A percentile compares a stretch with the other conserved stretches of the same genome.
These are phyloP conservation scores for Aquilaria malaccensis DNA, from an alignment of 345 rosid species.

Conservation along the genomic window DNA sequence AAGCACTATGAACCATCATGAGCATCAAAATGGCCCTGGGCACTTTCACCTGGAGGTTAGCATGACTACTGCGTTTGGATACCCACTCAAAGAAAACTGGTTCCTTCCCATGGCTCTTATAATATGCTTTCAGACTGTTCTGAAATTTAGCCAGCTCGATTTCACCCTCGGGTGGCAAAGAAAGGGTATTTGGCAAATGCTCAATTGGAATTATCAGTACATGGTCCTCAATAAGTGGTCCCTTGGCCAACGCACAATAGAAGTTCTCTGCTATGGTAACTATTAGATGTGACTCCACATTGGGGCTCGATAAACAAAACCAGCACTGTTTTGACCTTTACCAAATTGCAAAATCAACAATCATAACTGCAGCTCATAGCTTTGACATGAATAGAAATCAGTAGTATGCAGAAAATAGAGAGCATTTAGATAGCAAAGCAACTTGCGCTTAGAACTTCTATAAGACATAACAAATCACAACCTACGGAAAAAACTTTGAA, in stretches of 20 bases:
- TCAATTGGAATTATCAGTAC: constrained; percentile 63
- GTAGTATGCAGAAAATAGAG: background rate
- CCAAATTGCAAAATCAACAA: constrained; percentile 17
- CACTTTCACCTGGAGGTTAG: constrained; percentile 75
- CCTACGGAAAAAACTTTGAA: too few species aligned
- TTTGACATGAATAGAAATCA: background rate
- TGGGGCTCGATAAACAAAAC: constrained; percentile 86
- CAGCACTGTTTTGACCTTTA: constrained; percentile 79
- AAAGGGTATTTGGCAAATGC: constrained; percentile 67
- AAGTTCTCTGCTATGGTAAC: constrained; percentile 68
- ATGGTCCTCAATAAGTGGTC: constrained; percentile 75
- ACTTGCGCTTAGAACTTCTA: background rate
- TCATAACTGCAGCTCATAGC: constrained; percentile 15
- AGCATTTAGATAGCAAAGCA: constrained; percentile 5
- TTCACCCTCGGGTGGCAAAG: constrained; percentile 44
- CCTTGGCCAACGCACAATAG: constrained; percentile 85
- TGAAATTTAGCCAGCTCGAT: constrained; percentile 55
- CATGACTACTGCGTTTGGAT: constrained; percentile 70
- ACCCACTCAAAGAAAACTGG: constrained; percentile 84
- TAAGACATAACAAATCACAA: too few species aligned
- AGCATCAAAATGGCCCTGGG: too few species aligned
- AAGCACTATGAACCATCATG: too few species aligned
- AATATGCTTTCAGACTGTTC: constrained; percentile 55
- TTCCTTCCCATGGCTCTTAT: constrained; percentile 55
- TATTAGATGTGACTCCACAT: constrained; percentile 67